Base-by-base conservation (phyloP, 768 basidiomycete species). In the Podaxis pistillaris region DNA sequence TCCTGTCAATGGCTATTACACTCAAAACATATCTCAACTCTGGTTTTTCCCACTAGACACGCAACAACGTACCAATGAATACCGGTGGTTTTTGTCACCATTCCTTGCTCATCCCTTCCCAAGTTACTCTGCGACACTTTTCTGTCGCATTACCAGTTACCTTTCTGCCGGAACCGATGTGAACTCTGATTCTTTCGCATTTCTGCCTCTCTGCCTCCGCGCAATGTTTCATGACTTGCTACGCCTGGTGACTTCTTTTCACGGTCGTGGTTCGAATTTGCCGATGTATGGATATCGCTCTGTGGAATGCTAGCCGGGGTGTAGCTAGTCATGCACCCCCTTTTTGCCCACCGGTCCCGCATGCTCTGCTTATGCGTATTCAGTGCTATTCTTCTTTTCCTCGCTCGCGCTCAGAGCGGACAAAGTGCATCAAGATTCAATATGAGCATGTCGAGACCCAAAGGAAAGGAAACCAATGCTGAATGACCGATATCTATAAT, bases 401-500 rank as follows among this genome's bases (percentile, higher is more conserved):
- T 51, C 17, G 49, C 58, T 60, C 36, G 58, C 36, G 36, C 58
- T 51, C 44, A 46, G 44, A 46, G 44, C 44, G 26, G 22, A 12
- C 13, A 19, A 4, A 44, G n/a, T 44, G 13, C 13, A 44, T 8
- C 41, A 44, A 44, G 15, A 44, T 17, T n/a, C n/a, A 44, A 15
- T 19, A 24, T 28, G 22, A 26, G 15, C 3, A 33, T 44, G 24
- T 36, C 44, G 44, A 44, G 53, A 28, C 46, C 61, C 60, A 54
- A 44, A 11, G 24, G 24, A 28, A 24, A 54, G 60, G 53, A 46
- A 61, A 36, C 52, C 61, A 62, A 56, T 62, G 22, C 55, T 9
- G 22, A 12, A 9, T 13, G 24, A 13, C 12, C 6, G 24, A 60
- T 53, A 60, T 60, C 59, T 56, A 15, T 17, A 3, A 12, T 19